phyloP scores from a whole-genome alignment of 2,329 filamentous ascomycete genomes.

The Diplodia scrobiculata region DNA sequence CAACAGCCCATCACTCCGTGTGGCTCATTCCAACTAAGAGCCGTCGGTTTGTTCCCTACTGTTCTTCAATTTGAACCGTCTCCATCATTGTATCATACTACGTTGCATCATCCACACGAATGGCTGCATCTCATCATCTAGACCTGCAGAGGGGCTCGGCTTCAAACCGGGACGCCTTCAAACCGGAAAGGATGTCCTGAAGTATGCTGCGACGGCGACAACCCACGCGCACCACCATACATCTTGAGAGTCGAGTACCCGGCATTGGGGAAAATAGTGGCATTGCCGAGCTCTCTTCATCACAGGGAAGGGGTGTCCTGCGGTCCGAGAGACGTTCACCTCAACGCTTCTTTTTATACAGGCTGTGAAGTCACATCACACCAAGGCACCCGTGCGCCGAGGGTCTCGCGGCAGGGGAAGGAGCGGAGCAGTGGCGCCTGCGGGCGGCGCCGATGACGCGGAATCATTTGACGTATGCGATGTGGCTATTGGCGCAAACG shows the following conservation, averaged over 20 bases:
- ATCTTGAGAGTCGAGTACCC: not conserved
- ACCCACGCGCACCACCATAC: not conserved
- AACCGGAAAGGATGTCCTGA: not conserved
- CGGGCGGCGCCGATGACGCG: not conserved
- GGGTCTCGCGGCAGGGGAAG: not conserved
- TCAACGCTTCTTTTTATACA: not conserved
- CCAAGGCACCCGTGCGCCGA: not conserved
- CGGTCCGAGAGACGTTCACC: not conserved
- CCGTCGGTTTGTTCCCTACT: not conserved
- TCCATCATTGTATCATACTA: not conserved
- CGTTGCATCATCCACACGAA: not conserved
- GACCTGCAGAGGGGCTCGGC: not conserved
- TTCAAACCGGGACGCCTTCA: not conserved
- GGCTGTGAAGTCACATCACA: not conserved
- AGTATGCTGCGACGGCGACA: not conserved
- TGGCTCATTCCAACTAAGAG: not conserved
- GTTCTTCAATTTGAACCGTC: not conserved
- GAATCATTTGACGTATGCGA: not conserved
- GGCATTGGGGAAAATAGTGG: no score
- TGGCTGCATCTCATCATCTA: not conserved
- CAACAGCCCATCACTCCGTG: not conserved
- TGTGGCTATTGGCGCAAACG: not conserved
- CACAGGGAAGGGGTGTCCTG: not conserved
- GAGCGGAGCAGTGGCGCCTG: not conserved
- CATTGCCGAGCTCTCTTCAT: no score